Evolutionary conservation across 2,329 filamentous ascomycete species (phyloP).

Genomic region (Fusarium praegraminearum): DNA sequence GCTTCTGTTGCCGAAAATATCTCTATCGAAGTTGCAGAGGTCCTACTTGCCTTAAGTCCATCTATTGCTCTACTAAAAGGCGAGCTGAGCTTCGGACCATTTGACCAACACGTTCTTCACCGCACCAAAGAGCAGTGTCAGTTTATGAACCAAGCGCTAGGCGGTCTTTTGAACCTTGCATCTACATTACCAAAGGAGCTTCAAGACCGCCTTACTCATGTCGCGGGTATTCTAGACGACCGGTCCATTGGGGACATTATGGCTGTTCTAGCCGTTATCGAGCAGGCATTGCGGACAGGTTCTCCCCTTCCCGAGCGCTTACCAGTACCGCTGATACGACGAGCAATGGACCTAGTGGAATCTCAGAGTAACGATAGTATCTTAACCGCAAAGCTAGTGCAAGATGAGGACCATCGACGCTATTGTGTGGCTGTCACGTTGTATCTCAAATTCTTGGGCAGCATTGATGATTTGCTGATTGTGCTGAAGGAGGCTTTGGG

Average conservation of each 20-base stretch:
- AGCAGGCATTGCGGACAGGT: slow-evolving; percentile 61
- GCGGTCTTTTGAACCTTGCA: slow-evolving; percentile 50
- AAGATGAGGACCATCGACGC: slow-evolving; percentile 58
- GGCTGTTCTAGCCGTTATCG: slow-evolving; percentile 61
- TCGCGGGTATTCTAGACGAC: slow-evolving; percentile 57
- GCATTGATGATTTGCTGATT: slow-evolving; percentile 59
- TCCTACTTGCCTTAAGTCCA: slow-evolving; percentile 43
- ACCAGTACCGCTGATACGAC: slow-evolving; percentile 59
- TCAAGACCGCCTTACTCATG: slow-evolving; percentile 54
- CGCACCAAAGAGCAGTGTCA: slow-evolving; percentile 49
- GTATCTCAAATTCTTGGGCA: slow-evolving; percentile 58
- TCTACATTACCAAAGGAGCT: slow-evolving; percentile 55
- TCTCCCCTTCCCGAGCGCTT: slow-evolving; percentile 61
- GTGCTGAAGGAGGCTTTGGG: slow-evolving; percentile 59
- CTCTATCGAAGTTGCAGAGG: slow-evolving; percentile 49
- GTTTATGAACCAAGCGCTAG: slow-evolving; percentile 52
- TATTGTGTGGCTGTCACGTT: slow-evolving; percentile 61
- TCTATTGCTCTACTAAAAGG: slow-evolving; percentile 48
- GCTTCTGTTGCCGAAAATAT: slow-evolving; percentile 48
- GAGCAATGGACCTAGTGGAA: slow-evolving; percentile 49
- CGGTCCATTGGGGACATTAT: slow-evolving; percentile 62
- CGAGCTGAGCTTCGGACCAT: slow-evolving; percentile 50
- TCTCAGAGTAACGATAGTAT: slow-evolving; percentile 39
- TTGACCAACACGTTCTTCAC: slow-evolving; percentile 49
- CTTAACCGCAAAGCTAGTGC: slow-evolving; percentile 51